These are phyloP conservation scores for Tetrahymena malaccensis DNA, from an alignment of 73 alveolate species.

Conservation along the genomic window DNA sequence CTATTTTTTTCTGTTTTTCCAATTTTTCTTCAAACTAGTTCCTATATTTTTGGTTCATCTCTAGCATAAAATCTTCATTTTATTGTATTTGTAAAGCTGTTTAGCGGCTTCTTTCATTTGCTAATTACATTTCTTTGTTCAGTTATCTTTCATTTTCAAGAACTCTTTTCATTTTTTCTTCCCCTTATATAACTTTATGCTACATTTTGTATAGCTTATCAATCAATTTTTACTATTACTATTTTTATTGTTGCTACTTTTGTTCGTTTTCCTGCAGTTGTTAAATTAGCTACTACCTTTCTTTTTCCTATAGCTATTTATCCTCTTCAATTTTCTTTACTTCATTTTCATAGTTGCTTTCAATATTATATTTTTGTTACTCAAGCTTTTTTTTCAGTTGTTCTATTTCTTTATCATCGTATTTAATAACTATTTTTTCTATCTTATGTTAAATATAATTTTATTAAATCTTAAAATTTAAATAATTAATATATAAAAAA, in stretches of 20 bases:
- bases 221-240: conserved; percentile 4
- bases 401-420: neutral
- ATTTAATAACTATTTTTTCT: neutral
- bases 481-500: neutral
- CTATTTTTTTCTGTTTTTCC: neutral
- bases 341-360: conserved; percentile 40
- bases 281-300: neutral
- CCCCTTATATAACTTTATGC: conserved; percentile 11
- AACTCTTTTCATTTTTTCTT: conserved; percentile 40
- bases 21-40: neutral
- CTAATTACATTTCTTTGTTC: conserved; percentile 13
- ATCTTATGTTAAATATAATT: neutral
- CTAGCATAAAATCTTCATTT: neutral
- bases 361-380: conserved; percentile 26
- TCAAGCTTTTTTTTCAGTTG: neutral
- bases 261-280: neutral
- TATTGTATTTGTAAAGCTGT: conserved; percentile 31
- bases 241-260: neutral
- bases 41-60: neutral
- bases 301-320: neutral
- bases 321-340: conserved; percentile 7
- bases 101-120: conserved; percentile 26
- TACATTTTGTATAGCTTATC: conserved; percentile 27
- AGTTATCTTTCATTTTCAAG: conserved; percentile 46
- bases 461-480: neutral